Evolutionary conservation across 2,329 filamentous ascomycete genomes (phyloP).

Genomic region (Xylaria sp.): DNA sequence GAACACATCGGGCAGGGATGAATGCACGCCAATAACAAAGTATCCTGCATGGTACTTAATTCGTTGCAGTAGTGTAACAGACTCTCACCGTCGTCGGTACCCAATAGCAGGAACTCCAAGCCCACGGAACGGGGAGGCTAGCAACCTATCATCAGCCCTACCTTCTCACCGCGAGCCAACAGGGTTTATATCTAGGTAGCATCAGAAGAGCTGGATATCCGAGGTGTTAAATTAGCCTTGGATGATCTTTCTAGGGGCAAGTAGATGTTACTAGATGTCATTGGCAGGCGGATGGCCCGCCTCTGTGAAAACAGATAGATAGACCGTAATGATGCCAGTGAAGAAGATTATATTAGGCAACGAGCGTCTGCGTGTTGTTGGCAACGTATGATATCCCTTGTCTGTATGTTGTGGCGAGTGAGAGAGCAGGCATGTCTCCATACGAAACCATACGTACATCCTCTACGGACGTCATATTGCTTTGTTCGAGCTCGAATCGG

Average conservation of each 20-base stretch:
- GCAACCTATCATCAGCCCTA: conserved; percentile 21
- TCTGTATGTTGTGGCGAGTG: conserved; percentile 18
- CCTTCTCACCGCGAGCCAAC: background rate
- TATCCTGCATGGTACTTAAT: background rate
- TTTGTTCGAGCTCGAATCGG: conserved; percentile 17
- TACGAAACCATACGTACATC: background rate
- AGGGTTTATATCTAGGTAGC: background rate
- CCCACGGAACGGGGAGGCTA: background rate
- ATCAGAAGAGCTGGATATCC: background rate
- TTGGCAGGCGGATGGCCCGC: conserved; percentile 35
- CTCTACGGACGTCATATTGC: background rate
- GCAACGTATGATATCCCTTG: background rate
- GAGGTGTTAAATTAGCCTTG: background rate
- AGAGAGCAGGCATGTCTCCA: background rate
- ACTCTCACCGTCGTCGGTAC: background rate
- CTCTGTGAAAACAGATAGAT: background rate
- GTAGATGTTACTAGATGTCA: background rate
- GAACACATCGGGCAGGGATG: background rate
- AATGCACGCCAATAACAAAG: background rate
- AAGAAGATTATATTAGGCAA: background rate
- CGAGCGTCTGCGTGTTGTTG: background rate
- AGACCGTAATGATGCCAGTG: background rate
- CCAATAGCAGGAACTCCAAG: conserved; percentile 1
- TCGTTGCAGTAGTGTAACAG: background rate
- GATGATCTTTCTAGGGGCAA: conserved; percentile 17